Base-by-base conservation (phyloP, 768 basidiomycete species). In the Leucosporidium scottii region DNA sequence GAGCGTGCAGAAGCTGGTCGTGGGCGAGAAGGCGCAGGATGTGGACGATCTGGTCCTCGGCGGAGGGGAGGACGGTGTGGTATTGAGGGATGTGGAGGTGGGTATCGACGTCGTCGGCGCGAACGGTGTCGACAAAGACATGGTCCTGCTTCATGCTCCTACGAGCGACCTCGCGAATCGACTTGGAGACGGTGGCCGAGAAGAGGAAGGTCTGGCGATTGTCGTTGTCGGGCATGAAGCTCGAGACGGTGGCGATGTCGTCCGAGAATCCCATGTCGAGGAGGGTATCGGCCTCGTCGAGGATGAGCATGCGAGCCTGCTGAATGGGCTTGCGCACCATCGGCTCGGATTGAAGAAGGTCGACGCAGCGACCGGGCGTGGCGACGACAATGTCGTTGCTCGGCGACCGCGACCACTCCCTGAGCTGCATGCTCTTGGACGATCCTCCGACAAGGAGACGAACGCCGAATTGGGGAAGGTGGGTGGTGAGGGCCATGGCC, bases 81-180 rank as follows among this genome's bases (percentile, higher is more conserved):
- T 85, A 88, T 78, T 97, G 94, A 2, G 87, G 84, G 57, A 96
- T 85, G 70, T 88, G 86, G 12, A 84, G 80, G 75, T 88, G 87
- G 0, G 84, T 84, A 68, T 85, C 85, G 30, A 80, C 78, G 70
- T 87, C 86, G 67, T 85, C 82, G 25, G 81, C 82, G 0, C 78
- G 78, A 8, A 87, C 78, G 15, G 86, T 87, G 25, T 84, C 84
- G 64, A 87, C 80, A 75, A 86, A 86, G 39, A 64, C 61, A 62
- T 79, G 73, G 27, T 77, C 71, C 18, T 68, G 70, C 57, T 78
- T 74, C 59, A 82, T 76, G 4, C 74, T 76, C 47, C 76, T 61
- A 39, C 75, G 74, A 8, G 79, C 80, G 65, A 78, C 72, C 34
- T 71, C 75, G 62, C 82, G 82, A 27, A 81, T 78, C 31, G 77